Conservation (phyloP, 2,329 filamentous ascomycete genomes). For the Aspergillus sergii region DNA sequence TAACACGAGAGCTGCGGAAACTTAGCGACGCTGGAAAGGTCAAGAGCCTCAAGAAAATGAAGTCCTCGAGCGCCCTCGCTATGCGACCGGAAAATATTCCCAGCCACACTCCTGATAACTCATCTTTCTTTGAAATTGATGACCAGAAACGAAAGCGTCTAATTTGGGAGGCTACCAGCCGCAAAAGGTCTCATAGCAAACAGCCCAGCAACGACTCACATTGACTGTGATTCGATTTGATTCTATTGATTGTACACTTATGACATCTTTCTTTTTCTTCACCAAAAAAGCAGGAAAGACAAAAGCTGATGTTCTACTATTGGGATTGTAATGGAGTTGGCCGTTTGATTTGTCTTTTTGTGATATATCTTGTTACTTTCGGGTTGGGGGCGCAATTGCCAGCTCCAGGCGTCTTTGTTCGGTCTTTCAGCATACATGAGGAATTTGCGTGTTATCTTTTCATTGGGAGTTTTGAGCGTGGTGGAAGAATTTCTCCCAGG, state of each 20-base stretch:
- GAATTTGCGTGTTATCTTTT: background rate
- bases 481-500: background rate
- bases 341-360: conserved; percentile 3
- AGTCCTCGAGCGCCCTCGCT: conserved; percentile 56
- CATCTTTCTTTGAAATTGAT: conserved; percentile 51
- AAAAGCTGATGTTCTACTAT: conserved; percentile 10
- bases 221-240: conserved; percentile 10
- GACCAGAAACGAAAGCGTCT: conserved; percentile 52
- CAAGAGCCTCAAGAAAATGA: conserved; percentile 49
- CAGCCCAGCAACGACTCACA: conserved; percentile 23
- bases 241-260: conserved; percentile 10
- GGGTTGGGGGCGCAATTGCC: background rate
- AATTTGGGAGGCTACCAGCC: conserved; percentile 50
- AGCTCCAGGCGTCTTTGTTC: conserved; percentile 5
- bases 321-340: conserved; percentile 12
- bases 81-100: conserved; percentile 39
- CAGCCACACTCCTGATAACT: conserved; percentile 36
- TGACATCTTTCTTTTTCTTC: background rate
- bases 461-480: background rate
- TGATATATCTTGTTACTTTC: conserved; percentile 1
- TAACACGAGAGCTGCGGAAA: conserved; percentile 61
- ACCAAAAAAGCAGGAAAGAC: conserved; percentile 11
- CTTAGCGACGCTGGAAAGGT: conserved; percentile 31
- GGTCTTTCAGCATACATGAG: background rate
- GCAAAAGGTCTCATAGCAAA: conserved; percentile 34